Base-by-base conservation (phyloP, 2,329 filamentous ascomycete genomes). In the Talaromyces verruculosus region DNA sequence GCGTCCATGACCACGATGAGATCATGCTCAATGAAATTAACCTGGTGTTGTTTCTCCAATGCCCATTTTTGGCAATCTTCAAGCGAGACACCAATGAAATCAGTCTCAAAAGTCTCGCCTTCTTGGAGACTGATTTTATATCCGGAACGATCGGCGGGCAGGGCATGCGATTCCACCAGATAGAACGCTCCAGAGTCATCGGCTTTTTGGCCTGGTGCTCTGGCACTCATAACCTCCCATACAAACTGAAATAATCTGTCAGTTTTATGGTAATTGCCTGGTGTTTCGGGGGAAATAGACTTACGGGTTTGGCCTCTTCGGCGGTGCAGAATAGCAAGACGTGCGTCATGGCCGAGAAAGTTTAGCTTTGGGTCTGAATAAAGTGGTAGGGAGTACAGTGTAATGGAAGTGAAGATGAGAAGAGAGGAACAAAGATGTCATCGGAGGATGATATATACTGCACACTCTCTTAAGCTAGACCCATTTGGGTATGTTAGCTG, bases 321-420 rank as follows among this genome's bases (percentile, higher is more conserved):
- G 49, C 47, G 35, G n/a, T 64, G 49, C 49, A 64, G n/a, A 64
- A 64, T 37, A 58, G 28, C 39, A 64, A 41, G 19, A 64, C 61
- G 61, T 45, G 35, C 25, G 61, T 64, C 51, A 45, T 64, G 22
- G 28, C 28, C 17, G 25, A 19, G 17, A 37, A 37, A 30, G 15
- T 33, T 35, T 19, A 57, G 51, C 49, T 35, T 17, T 33, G 51
- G 15, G 30, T n/a, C 17, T 57, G 35, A 10, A 57, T n/a, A n/a
- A 57, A 17, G 4, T 22, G 15, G 15, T 19, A 57, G n/a, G 22
- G 8, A 57, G 35, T 2, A 19, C 17, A 19, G 53, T 19, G n/a
- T 19, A 8, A 22, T 57, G 25, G 53, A 37, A 35, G 17, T 57
- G 15, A 57, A 37, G 28, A 57, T 57, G 30, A 57, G 53, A 51